Evolutionary conservation across 345 rosid species (phyloP).

Genomic region (Diplotaxis tenuifolia): DNA sequence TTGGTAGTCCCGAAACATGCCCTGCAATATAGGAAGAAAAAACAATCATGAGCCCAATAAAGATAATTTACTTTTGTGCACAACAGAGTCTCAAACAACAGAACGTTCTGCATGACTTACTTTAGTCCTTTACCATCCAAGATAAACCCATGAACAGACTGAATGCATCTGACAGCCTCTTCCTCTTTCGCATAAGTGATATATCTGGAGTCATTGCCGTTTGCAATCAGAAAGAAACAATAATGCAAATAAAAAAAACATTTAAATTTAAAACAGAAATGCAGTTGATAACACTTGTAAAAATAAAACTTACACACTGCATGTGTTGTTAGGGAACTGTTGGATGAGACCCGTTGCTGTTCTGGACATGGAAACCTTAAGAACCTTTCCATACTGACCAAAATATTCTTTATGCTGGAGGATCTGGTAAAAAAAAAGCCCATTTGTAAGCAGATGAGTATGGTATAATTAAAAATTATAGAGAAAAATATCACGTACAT

Average conservation of each 20-base stretch:
- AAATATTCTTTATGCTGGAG: slow-evolving; percentile 76
- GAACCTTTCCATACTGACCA: slow-evolving; percentile 89
- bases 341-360: slow-evolving; percentile 82
- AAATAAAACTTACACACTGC: slow-evolving; percentile 72
- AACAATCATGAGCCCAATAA: background rate
- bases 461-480: background rate
- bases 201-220: slow-evolving; percentile 46
- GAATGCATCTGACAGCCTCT: slow-evolving; percentile 91
- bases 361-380: slow-evolving; percentile 91
- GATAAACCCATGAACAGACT: slow-evolving; percentile 81
- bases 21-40: slow-evolving; percentile 41
- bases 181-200: slow-evolving; percentile 79
- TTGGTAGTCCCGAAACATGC: slow-evolving; percentile 97
- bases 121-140: slow-evolving; percentile 78
- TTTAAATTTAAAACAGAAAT: background rate
- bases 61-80: background rate
- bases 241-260: slow-evolving; percentile 1
- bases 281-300: background rate
- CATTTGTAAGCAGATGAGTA: background rate
- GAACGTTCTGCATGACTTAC: slow-evolving; percentile 32
- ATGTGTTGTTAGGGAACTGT: slow-evolving; percentile 83
- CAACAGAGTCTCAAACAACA: background rate
- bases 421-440: slow-evolving; percentile 46
- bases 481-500: slow-evolving; percentile 41
- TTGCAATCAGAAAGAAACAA: slow-evolving; percentile 1